A percentile compares a stretch with the other conserved stretches of the same genome.
These are phyloP conservation scores for Rubroboletus satanas DNA, from an alignment of 768 basidiomycete species.

Conservation along the genomic window DNA sequence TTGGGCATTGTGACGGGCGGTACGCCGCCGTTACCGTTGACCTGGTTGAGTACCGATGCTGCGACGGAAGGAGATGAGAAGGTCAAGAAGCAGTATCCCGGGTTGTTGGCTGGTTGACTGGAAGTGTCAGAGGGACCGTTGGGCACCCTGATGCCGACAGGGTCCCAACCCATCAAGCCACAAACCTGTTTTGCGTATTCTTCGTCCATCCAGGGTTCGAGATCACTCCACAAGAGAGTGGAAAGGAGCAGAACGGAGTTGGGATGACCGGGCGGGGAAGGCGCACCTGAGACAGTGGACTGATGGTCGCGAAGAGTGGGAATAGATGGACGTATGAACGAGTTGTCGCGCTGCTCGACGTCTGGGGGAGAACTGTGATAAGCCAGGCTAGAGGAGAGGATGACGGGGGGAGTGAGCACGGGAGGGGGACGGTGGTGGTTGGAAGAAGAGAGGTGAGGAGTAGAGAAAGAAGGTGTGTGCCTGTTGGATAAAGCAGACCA, in stretches of 20 bases:
- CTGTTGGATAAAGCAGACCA: conserved; percentile 36
- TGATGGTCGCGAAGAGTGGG: conserved; percentile 19
- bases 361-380: conserved; percentile 20
- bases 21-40: conserved; percentile 45
- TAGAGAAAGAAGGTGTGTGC: conserved; percentile 24
- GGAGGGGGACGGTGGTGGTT: conserved; percentile 45
- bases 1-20: conserved; percentile 75
- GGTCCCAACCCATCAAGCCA: conserved; percentile 82
- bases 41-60: conserved; percentile 64
- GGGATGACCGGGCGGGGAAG: conserved; percentile 26
- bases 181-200: conserved; percentile 90
- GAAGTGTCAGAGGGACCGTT: conserved; percentile 53
- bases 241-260: conserved; percentile 41
- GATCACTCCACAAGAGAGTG: conserved; percentile 82
- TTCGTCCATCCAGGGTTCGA: conserved; percentile 98
- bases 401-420: conserved; percentile 23
- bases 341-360: conserved; percentile 18
- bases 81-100: conserved; percentile 84
- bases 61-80: conserved; percentile 72
- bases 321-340: conserved; percentile 14
- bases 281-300: conserved; percentile 10
- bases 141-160: conserved; percentile 69
- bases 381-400: conserved; percentile 12
- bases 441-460: conserved; percentile 36
- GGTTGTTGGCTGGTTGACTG: conserved; percentile 73